Base-by-base conservation (phyloP, 768 basidiomycete species). In the Mycena haematopus region DNA sequence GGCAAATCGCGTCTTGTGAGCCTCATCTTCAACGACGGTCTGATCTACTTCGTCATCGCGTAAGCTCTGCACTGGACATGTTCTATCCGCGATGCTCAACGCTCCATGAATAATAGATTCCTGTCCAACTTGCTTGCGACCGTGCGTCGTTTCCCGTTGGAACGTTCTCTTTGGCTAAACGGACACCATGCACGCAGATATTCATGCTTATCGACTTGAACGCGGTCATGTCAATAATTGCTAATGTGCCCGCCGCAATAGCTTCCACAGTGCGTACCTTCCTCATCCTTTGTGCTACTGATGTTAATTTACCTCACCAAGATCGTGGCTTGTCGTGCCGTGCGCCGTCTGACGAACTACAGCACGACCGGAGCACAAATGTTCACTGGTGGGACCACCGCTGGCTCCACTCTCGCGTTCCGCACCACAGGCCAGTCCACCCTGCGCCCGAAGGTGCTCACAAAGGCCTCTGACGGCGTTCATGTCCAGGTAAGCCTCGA, bases 11-110 rank as follows among this genome's bases (percentile, higher is more conserved):
- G 80, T 38, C 83, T 91, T 24, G 83, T 88, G 51, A 80, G 74
- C 50, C 82, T 91, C 54, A 84, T 91, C 62, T 90, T 91, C 73
- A 78, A 78, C n/a, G 89, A 91, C 69, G 89, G 89, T 24, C 71
- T 91, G 52, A 86, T 90, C 52, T 91, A 86, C 76, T 91, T 90
- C 71, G 71, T 83, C 67, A 84, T 91, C 58, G 89, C 89, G 86
- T 90, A 71, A 75, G 88, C 33, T 24, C 53, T 47, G 17, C 53
- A 36, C 33, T 52, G 27, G 9, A 52, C 47, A 52, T 45, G 4
- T 55, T 59, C 56, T 31, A 27, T 54, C 60, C 44, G 62, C 53
- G 50, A 65, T 56, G 52, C 60, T 64, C 44, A 72, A 44, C 49
- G 40, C 40, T 10, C 51, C 7, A n/a, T 25, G 42, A 36, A 21